Base-by-base conservation (phyloP, 495 filamentous ascomycete species). In the Podospora conica region DNA sequence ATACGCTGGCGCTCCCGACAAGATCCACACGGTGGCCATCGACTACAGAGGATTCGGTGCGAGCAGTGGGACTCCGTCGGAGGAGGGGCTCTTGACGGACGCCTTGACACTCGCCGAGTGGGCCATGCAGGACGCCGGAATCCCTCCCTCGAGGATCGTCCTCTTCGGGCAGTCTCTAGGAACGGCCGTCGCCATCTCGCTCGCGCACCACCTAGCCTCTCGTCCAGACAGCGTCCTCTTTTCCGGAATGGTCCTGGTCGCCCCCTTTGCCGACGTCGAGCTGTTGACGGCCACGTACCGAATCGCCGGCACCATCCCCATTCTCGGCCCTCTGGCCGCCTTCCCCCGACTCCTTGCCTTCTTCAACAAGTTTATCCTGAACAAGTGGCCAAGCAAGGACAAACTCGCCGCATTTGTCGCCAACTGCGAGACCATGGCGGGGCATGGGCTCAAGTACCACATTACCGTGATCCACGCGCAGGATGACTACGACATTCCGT, bases 11-110 rank as follows among this genome's bases (percentile, higher is more conserved):
- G 82, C 83, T 0, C 80, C 85, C 5, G 79, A 78, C 12, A 78
- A 78, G 18, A 72, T 64, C 15, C 87, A 90, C 61, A 82, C 88
- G 27, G 65, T 90, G 0, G 80, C 85, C 21, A 82, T 96, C 58
- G 93, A 96, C 79, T 97, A 97, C 75, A 88, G 94, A 20, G 94
- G 93, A 11, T 97, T 90, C 68, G 93, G 92, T 1, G 76, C 85
- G 15, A 93, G 90, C 21, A 90, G 87, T 6, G 92, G 93, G 25
- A 78, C 74, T 15, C 94, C 93, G 1, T 88, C 89, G 0, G 93
- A 98, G 77, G 76, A 83, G 22, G 93, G 94, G 0, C 77, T 98
- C 9, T 90, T 95, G 63, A 85, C 81, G 2, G 94, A 98, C 67
- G 91, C 89, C 24, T 75, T 90, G 9, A 76, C 91, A 0, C 77